A percentile compares a stretch with the other conserved stretches of the same genome.
These are phyloP conservation scores for Ceratobasidium theobromae DNA, from an alignment of 1,284 basidiomycete genomes.

Conservation along the genomic window DNA sequence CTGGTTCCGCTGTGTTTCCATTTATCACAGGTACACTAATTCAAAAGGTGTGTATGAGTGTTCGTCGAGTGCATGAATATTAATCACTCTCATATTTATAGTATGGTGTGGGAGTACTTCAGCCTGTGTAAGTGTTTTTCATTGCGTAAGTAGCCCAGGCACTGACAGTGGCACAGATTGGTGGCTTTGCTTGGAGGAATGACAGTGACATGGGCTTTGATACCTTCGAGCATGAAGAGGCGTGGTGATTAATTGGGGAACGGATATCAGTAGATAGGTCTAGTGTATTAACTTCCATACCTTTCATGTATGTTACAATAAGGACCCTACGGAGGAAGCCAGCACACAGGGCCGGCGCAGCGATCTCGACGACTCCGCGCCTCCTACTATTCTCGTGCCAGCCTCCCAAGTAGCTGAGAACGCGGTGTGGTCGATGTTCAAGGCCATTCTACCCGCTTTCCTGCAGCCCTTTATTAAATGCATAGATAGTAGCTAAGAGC, in stretches of 20 bases:
- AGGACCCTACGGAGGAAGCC: no score
- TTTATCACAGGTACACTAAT: constrained; percentile 14
- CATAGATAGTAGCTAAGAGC: no score
- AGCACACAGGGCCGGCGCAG: no score
- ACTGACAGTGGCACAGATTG: background rate
- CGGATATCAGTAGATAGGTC: no score
- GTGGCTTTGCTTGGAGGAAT: constrained; percentile 4
- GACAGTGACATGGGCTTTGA: background rate
- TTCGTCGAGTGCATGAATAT: background rate
- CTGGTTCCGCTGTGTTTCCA: constrained; percentile 12
- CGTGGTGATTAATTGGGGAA: constrained; percentile 26
- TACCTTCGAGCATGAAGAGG: constrained; percentile 9
- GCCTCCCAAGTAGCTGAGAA: no score
- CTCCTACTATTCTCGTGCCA: no score
- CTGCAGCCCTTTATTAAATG: no score
- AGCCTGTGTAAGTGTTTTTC: background rate
- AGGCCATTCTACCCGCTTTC: no score
- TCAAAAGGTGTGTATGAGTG: constrained; percentile 2
- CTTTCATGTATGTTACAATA: no score
- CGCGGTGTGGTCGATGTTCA: no score
- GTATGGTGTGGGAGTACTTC: constrained; percentile 5
- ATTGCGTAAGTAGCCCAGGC: background rate
- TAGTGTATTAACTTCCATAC: no score
- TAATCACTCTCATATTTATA: background rate
- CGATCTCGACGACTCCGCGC: no score